Base-by-base conservation (phyloP, 169 alveolate species). In the Plasmodium berghei region DNA sequence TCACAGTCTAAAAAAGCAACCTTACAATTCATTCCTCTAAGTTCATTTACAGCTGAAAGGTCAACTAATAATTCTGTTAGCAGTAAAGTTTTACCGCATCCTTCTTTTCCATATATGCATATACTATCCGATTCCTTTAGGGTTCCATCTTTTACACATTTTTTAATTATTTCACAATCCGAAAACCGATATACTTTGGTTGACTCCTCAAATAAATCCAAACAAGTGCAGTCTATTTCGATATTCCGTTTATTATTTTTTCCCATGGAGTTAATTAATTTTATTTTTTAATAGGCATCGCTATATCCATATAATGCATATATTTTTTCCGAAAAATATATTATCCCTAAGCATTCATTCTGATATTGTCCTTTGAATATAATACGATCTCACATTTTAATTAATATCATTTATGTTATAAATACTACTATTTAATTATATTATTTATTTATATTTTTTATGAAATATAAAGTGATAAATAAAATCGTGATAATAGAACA, bases 101-200 rank as follows among this genome's bases (percentile, higher is more conserved):
- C 66, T 66, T 80, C 90, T 61, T 71, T 80, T 22, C 90, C 90
- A 80, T 80, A 80, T 80, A 80, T 80, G 55, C 90, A 80, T 16
- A 80, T 80, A 48, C 90, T 80, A n/a, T 80, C 90, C 9, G 73
- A 55, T 59, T 80, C 63, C 59, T 61, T 66, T 46, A 80, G 20
- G 45, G 64, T 67, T 14, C 90, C 90, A 80, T 61, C 48, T 26
- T 80, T 48, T 24, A 80, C 61, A 67, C 90, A 80, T 46, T 66
- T 80, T 58, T 66, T 80, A 49, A 80, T 52, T 56, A 80, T 70
- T 52, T 54, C 80, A 5, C 90, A 80, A 52, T 80, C 90, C n/a
- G 10, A 52, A 28, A 80, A 80, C 34, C 18, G 26, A 40, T 80
- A 80, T 8, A 20, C 56, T 45, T 66, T 48, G 24, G 71, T 46